phyloP scores from a whole-genome alignment of 1,139 yeast genomes.

The Taiozyma sp. region DNA sequence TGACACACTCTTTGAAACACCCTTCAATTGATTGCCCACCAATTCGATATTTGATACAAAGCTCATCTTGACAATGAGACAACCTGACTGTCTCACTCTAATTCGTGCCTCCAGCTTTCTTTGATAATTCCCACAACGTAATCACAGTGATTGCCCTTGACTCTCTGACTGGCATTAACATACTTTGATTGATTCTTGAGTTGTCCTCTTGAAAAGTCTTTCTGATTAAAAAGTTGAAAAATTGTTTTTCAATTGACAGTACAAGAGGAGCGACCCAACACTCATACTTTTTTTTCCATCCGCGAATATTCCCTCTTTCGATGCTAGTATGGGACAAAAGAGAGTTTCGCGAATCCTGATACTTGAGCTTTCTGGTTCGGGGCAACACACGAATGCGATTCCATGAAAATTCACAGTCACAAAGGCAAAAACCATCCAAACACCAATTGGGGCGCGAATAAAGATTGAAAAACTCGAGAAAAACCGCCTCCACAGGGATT shows the following conservation, averaged over 20 bases:
- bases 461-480: background rate
- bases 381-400: background rate
- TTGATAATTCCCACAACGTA: background rate
- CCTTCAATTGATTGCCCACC: background rate
- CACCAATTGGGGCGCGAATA: background rate
- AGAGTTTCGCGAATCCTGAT: background rate
- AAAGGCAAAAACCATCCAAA: slow-evolving; percentile 1
- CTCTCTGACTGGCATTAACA: background rate
- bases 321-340: background rate
- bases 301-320: background rate
- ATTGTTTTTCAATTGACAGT: background rate
- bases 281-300: background rate
- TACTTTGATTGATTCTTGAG: slow-evolving; percentile 1
- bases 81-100: background rate
- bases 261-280: background rate
- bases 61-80: background rate
- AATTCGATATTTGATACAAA: background rate
- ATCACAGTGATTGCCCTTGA: background rate
- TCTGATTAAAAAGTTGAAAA: background rate
- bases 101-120: background rate
- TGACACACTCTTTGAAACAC: background rate
- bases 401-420: slow-evolving; percentile 3
- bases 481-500: slow-evolving; percentile 1
- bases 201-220: background rate
- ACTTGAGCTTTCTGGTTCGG: background rate